These are phyloP conservation scores for Phytophthora foliorum DNA, from an alignment of 352 stramenopile genomes.

Conservation along the genomic window DNA sequence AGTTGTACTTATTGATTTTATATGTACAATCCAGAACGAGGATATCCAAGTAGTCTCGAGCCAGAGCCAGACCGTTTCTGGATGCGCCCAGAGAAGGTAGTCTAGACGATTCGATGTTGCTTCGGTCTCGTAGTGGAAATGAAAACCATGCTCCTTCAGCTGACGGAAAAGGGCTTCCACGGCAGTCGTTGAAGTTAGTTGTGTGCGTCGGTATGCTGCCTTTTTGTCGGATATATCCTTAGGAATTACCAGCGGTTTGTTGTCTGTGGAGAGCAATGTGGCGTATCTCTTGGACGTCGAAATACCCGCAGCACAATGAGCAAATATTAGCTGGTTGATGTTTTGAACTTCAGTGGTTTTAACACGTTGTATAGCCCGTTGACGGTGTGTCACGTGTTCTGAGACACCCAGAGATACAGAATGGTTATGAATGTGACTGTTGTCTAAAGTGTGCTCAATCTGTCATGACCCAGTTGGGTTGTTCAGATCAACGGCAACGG, in stretches of 20 bases:
- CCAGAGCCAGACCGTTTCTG: background rate
- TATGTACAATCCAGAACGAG: background rate
- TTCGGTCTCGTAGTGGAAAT: background rate
- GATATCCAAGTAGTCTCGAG: background rate
- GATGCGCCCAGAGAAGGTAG: background rate
- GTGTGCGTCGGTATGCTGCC: background rate
- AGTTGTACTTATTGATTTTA: conserved; percentile 4
- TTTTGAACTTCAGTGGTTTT: background rate
- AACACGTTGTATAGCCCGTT: background rate
- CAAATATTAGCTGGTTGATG: background rate
- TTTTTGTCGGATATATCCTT: background rate
- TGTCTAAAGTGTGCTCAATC: no score
- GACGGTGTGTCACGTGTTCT: background rate
- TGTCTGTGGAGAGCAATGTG: background rate
- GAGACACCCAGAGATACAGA: no score
- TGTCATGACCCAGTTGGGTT: no score
- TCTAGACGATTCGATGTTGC: background rate
- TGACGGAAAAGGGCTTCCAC: background rate
- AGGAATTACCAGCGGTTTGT: background rate
- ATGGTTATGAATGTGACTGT: no score
- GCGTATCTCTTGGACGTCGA: background rate
- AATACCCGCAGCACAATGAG: background rate
- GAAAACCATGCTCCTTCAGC: background rate
- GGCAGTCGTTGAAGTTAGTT: background rate
- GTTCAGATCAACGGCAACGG: no score